Evolutionary conservation across 768 basidiomycete species (phyloP), one percentile per base, ranked within the genome.

Genomic region (Hypholoma sublateritium): DNA sequence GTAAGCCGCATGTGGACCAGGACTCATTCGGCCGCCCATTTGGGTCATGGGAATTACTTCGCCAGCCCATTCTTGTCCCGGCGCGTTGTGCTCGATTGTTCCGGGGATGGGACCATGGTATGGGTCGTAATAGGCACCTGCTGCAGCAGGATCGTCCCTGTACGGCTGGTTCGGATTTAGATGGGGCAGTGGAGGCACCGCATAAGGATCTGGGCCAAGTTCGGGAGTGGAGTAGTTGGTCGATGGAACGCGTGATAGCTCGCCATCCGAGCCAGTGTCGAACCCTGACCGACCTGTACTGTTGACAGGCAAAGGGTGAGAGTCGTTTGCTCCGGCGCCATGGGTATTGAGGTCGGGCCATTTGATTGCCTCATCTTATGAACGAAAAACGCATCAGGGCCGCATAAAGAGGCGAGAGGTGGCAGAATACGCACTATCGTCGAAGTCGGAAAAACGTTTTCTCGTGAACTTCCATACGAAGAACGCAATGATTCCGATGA

Each of bases 311-410:
- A 91, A 77, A 14, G 90, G 79, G 55, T 87, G 84, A 4, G 80
- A 76, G 59, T 84, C 83, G 24, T 42, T 51, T 32, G 64, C 71
- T 39, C 66, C 64, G 9, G 72, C 72, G 32, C 75, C 79, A 59
- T 91, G 89, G 2, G 82, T 71, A 69, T 92, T 91, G 36, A 93
- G 80, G 65, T 94, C 92, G 3, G 92, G 92, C 92, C 92, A 94
- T 72, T 93, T 93, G 72, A 94, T 94, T 17, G 89, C 89, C 72
- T 91, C 89, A 63, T 80, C 89, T 91, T 66, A 13, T 6, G 45
- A 49, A 55, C 11, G 24, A 22, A 56, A 25, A 57, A 34, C 56
- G 36, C 43, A 34, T 55, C 32, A 56, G 41, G 62, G 58, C 17
- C 39, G 55, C 47, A 22, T 46, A 39, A 44, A 22, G 17, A 41